Percentiles rank a stretch among this genome's conserved stretches.
These are phyloP conservation scores for Termitomyces titanicus DNA, from an alignment of 768 basidiomycete genomes.

Conservation along the genomic window DNA sequence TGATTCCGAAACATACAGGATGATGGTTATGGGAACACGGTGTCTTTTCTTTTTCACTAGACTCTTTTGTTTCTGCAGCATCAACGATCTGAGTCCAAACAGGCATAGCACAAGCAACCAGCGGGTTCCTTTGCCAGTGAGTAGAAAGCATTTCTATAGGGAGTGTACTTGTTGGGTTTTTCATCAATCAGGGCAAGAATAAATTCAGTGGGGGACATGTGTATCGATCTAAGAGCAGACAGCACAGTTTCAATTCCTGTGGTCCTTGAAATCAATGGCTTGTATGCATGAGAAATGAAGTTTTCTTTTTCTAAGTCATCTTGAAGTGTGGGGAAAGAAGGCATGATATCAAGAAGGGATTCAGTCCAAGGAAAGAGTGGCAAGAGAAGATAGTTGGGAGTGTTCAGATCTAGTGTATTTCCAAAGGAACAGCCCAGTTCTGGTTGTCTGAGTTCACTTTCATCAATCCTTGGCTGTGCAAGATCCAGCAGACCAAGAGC, in stretches of 20 bases:
- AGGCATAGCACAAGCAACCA: neutral
- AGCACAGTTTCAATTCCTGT: neutral
- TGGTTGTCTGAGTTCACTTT: too few species aligned
- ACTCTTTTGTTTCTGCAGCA: neutral
- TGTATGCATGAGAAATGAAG: neutral
- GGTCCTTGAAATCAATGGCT: neutral
- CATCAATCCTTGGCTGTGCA: too few species aligned
- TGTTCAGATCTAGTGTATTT: too few species aligned
- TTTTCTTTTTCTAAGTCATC: neutral
- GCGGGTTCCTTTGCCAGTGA: neutral
- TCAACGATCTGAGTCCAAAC: neutral
- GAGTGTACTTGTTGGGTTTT: neutral
- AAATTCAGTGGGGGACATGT: neutral
- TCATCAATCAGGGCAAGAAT: neutral
- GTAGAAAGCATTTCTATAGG: neutral
- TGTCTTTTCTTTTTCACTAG: neutral
- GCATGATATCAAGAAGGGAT: too few species aligned
- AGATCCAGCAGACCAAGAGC: too few species aligned
- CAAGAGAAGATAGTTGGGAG: too few species aligned
- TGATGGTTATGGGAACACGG: neutral
- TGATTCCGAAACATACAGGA: neutral
- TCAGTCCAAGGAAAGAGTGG: too few species aligned
- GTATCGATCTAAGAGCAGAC: neutral
- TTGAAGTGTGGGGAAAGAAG: too few species aligned
- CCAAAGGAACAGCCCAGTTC: too few species aligned